Conservation (phyloP, 2,329 filamentous ascomycete genomes). For the Magnaporthales sp. region DNA sequence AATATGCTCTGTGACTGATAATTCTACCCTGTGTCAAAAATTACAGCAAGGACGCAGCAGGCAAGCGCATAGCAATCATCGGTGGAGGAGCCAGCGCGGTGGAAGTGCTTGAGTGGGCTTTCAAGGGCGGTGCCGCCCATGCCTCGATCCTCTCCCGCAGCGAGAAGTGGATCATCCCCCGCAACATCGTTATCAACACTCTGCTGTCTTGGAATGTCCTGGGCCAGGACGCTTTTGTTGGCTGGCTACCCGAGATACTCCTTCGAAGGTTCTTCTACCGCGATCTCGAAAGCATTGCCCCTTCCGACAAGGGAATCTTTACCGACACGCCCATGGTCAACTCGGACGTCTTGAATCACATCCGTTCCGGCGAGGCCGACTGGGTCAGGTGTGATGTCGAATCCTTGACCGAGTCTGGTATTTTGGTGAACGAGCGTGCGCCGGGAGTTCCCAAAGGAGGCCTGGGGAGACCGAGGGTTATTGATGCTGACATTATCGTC, state of each 20-base stretch:
- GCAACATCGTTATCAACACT: conserved; percentile 66
- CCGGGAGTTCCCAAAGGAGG: conserved; percentile 70
- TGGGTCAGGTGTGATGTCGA: conserved; percentile 80
- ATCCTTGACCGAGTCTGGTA: conserved; percentile 51
- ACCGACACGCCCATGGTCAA: conserved; percentile 85
- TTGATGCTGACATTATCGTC: conserved; percentile 69
- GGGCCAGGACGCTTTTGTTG: conserved; percentile 66
- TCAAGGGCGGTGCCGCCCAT: conserved; percentile 55
- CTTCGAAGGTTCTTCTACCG: conserved; percentile 76
- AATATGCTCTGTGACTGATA: not conserved
- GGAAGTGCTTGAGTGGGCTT: conserved; percentile 74
- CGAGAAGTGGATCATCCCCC: conserved; percentile 82
- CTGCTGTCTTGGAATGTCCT: conserved; percentile 72
- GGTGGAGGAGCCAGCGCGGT: conserved; percentile 76
- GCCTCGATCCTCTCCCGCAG: conserved; percentile 67
- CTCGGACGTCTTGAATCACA: conserved; percentile 61
- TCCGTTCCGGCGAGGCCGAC: conserved; percentile 61
- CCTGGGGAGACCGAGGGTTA: conserved; percentile 54
- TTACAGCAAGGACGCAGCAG: conserved; percentile 53
- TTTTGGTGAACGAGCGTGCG: conserved; percentile 62
- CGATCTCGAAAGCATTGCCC: conserved; percentile 66
- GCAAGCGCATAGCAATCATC: conserved; percentile 67
- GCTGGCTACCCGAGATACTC: conserved; percentile 69
- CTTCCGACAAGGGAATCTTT: conserved; percentile 64
- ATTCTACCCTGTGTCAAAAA: not conserved